Percentiles rank a stretch among this genome's conserved stretches.
Evolutionary conservation across 208 protist species (phyloP).

Genomic region (Trypanosomatidae sp.): DNA sequence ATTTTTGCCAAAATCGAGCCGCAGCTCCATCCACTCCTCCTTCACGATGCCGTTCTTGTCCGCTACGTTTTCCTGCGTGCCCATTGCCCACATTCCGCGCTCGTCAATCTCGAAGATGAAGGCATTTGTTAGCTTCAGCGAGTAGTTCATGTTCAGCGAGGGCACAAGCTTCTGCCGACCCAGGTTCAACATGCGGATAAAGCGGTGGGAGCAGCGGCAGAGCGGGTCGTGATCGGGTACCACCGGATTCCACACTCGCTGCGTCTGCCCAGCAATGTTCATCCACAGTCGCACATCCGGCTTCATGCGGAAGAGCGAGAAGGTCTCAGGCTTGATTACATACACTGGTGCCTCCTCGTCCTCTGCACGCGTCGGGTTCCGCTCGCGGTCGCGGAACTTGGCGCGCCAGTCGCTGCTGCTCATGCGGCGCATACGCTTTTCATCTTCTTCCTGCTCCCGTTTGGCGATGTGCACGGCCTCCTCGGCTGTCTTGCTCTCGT

Average conservation of each 20-base stretch:
- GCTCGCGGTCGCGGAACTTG: constrained; percentile 83
- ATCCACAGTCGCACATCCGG: constrained; percentile 82
- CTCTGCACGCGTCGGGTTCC: constrained; percentile 75
- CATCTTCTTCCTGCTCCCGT: constrained; percentile 79
- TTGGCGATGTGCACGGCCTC: constrained; percentile 68
- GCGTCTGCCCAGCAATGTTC: constrained; percentile 57
- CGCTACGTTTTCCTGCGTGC: constrained; percentile 79
- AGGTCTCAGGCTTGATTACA: constrained; percentile 84
- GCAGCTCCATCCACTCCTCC: constrained; percentile 84
- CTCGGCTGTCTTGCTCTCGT: constrained; percentile 69
- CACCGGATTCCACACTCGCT: constrained; percentile 81
- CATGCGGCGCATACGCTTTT: constrained; percentile 89
- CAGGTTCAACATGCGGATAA: constrained; percentile 85
- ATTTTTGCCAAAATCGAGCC: constrained; percentile 81
- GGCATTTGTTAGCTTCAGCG: constrained; percentile 82
- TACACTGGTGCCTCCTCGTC: constrained; percentile 85
- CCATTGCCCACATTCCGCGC: constrained; percentile 82
- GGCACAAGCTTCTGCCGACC: constrained; percentile 83
- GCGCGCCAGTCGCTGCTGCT: constrained; percentile 87
- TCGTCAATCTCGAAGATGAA: constrained; percentile 87
- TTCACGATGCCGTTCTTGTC: constrained; percentile 47
- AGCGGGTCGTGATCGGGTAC: constrained; percentile 72
- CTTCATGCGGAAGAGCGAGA: constrained; percentile 69
- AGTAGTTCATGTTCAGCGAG: constrained; percentile 91
- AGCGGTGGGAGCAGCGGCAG: constrained; percentile 69